Evolutionary conservation across 306 rosid species (phyloP), one percentile per base, ranked within the genome.

Genomic region (Trichosanthes cucumerina): DNA sequence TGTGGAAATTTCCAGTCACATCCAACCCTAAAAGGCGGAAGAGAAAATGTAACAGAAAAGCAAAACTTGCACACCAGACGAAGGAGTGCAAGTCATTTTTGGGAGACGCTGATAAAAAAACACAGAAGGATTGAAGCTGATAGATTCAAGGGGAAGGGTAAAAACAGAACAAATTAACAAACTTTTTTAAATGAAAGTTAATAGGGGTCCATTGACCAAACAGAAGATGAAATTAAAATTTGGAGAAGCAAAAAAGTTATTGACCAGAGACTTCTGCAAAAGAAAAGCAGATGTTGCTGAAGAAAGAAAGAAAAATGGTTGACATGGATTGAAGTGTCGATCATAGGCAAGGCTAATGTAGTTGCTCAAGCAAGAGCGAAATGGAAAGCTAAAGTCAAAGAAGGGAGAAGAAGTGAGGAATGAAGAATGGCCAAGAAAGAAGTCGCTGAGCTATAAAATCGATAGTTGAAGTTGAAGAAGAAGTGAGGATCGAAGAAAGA

Each of bases 1-100:
- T 43, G 47, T 43, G 16, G 15, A 46, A 11, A 46, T 12, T 46
- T 46, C 50, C 4, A 46, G 15, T 12, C 13, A 46, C 50, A 46
- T 46, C 16, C 12, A 46, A 46, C 50, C 50, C 50, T 46, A 26
- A 59, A 59, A 59, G 9, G 2, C 21, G 23, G 24, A 62, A 6
- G 38, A 34, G n/a, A 65, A 33, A 76, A 64, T 85, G 84, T 88
- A 60, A 84, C 89, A 83, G 79, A 86, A 83, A 82, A 84, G 86
- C 86, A 91, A 91, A 91, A 84, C 92, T 86, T 88, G 89, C 87
- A 82, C 79, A 74, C 86, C 86, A 86, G 47, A 57, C 21, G 66
- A 41, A 13, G 46, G 52, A 68, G 52, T 24, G 41, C 87, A 93
- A 85, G 81, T 75, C 18, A 76, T 23, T 86, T 70, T 85, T 38